A percentile compares a stretch with the other conserved stretches of the same genome.
These are phyloP conservation scores for Boletus coccyginus DNA, from an alignment of 768 basidiomycete genomes.

Conservation along the genomic window DNA sequence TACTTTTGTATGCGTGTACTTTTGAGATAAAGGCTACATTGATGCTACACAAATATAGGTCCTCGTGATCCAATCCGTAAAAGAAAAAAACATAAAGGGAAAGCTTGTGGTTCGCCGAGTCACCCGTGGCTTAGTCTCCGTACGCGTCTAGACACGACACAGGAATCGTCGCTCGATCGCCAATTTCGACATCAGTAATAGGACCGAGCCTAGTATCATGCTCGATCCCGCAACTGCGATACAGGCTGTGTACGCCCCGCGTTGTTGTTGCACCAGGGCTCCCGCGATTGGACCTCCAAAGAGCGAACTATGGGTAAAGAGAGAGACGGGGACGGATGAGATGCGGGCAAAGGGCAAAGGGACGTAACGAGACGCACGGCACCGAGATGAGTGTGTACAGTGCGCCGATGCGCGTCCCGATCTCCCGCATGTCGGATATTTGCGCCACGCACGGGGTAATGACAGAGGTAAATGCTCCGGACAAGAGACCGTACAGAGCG, in stretches of 20 bases:
- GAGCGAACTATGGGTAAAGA: conserved; percentile 44
- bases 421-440: conserved; percentile 55
- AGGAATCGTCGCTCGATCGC: conserved; percentile 42
- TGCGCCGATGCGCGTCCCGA: conserved; percentile 63
- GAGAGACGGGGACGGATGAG: background rate
- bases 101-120: background rate
- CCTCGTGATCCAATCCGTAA: conserved; percentile 17
- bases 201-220: conserved; percentile 55
- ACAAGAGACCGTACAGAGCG: conserved; percentile 58
- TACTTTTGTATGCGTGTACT: conserved; percentile 4
- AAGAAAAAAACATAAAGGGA: background rate
- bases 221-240: conserved; percentile 60
- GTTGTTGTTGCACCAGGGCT: conserved; percentile 43
- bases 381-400: conserved; percentile 65
- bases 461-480: conserved; percentile 66
- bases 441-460: conserved; percentile 67
- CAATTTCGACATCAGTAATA: conserved; percentile 51
- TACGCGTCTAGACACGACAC: conserved; percentile 41
- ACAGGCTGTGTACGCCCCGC: conserved; percentile 48
- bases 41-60: conserved; percentile 21
- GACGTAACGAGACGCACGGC: conserved; percentile 52
- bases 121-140: background rate
- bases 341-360: background rate
- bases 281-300: conserved; percentile 66
- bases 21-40: conserved; percentile 28